Percentiles rank a stretch among this genome's conserved stretches.
Evolutionary conservation across 2,329 filamentous ascomycete species (phyloP).

Genomic region (Thielaviopsis ethacetica): DNA sequence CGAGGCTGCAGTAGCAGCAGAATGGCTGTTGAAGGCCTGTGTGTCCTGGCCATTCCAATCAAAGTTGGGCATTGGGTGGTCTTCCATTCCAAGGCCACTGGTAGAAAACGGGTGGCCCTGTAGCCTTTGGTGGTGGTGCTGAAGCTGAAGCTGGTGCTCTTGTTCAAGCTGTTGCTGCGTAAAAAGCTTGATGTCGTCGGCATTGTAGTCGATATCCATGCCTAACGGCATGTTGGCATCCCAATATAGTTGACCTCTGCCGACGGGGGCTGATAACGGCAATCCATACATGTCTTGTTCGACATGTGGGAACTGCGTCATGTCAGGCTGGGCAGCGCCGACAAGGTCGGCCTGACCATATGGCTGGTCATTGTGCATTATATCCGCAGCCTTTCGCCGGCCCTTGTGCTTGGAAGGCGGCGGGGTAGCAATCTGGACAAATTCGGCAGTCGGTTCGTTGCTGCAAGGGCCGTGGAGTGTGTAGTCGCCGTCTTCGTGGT

Average conservation of each 20-base stretch:
- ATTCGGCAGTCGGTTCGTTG: conserved; percentile 12
- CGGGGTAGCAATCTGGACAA: conserved; percentile 38
- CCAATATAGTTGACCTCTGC: conserved; percentile 39
- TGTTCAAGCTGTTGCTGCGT: conserved; percentile 17
- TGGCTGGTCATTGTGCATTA: conserved; percentile 41
- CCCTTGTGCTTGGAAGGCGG: conserved; percentile 40
- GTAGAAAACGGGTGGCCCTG: conserved; percentile 10
- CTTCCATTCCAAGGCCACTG: background rate
- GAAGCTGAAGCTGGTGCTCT: conserved; percentile 15
- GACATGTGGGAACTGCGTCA: conserved; percentile 29
- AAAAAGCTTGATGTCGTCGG: conserved; percentile 28
- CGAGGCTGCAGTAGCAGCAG: conserved; percentile 2
- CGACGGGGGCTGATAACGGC: conserved; percentile 40
- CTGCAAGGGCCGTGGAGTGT: background rate
- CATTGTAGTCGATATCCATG: conserved; percentile 44
- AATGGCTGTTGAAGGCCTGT: conserved; percentile 10
- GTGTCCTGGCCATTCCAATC: conserved; percentile 5
- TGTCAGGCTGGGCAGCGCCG: conserved; percentile 29
- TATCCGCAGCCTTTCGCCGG: conserved; percentile 18
- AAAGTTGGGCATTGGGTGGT: background rate
- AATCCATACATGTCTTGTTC: conserved; percentile 42
- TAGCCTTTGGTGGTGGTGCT: conserved; percentile 13
- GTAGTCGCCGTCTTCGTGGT: background rate
- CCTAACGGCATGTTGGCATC: conserved; percentile 27
- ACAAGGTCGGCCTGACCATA: conserved; percentile 36